Base-by-base conservation (phyloP, 345 rosid species). In the Populus deltoides region DNA sequence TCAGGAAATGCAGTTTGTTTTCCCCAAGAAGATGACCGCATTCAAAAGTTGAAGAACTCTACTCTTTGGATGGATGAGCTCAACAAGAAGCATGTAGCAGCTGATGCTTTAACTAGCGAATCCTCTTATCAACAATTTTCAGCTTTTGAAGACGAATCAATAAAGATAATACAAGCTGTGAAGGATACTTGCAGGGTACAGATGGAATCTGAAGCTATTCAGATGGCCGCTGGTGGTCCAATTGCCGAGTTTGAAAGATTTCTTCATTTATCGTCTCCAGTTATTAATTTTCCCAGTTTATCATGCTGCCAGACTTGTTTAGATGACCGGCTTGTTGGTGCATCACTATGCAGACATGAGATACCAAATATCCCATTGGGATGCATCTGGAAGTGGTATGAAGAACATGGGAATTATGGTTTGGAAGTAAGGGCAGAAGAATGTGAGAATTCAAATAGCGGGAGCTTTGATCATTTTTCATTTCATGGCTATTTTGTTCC, bases 401-500 rank as follows among this genome's bases (percentile, higher is more conserved):
- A 85, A 79, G 78, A 85, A 78, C 89, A 86, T 79, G 88, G 89
- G 29, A 85, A 85, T 69, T 87, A 81, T 29, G 92, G 92, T 55
- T 80, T 89, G 82, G 90, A 89, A 87, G 70, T 89, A 57, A 86
- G 74, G 77, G 88, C 83, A 22, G 88, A 86, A 75, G 90, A 89
- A 72, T 75, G 66, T 78, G 76, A 61, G 62, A 84, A 83, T 71
- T 61, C 85, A 41, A 87, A 78, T 78, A 78, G 87, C 63, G 43
- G 80, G 51, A 89, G 92, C 33, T 75, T 82, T 55, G 89, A 89
- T 79, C 81, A 70, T 51, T 83, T 83, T 78, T 75, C 81, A 1
- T 89, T 87, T 39, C 75, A 81, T 69, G 92, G 90, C 76, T 87
- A 87, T 76, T 89, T 87, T 85, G 90, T 89, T 63, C 92, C 92